Conservation (phyloP, 116 monocot species). For the Thalassia testudinum region DNA sequence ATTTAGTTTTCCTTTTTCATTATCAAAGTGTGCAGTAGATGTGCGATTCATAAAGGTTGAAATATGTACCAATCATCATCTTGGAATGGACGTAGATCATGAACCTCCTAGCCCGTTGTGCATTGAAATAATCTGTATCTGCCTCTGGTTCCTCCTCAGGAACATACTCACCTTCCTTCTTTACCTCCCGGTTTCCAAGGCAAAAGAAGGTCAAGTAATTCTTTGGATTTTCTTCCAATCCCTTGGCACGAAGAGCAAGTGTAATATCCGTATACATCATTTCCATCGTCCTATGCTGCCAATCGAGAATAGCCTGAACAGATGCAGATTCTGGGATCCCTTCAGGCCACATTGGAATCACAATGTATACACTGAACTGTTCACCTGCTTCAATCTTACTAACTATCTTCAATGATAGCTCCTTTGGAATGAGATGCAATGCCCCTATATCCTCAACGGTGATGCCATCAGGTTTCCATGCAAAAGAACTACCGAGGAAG, state of each 20-base stretch:
- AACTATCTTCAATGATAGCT: conserved; percentile 47
- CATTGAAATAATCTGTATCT: conserved; percentile 42
- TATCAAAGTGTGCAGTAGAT: too few relatives aligned
- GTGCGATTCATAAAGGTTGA: too few relatives aligned
- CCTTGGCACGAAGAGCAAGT: conserved; percentile 42
- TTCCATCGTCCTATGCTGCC: conserved; percentile 72
- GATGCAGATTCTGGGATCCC: conserved; percentile 50
- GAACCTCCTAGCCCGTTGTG: conserved; percentile 52
- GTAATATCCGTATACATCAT: conserved; percentile 66
- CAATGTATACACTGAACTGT: conserved; percentile 50
- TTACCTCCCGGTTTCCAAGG: conserved; percentile 48
- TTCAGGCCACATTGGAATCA: conserved; percentile 75
- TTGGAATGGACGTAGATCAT: conserved; percentile 59
- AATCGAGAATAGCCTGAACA: conserved; percentile 62
- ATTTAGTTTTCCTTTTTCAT: too few relatives aligned
- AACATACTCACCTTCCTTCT: conserved; percentile 28
- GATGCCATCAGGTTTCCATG: conserved; percentile 39
- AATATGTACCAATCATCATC: conserved; percentile 60
- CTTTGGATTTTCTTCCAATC: conserved; percentile 38
- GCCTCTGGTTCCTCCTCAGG: conserved; percentile 38
- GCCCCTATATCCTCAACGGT: conserved; percentile 40
- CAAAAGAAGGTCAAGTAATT: conserved; percentile 66
- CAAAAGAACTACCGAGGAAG: conserved; percentile 64
- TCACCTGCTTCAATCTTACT: conserved; percentile 65
- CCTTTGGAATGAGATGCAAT: conserved; percentile 48